A percentile compares a stretch with the other conserved stretches of the same genome.
These are phyloP conservation scores for Talaromyces wortmannii DNA, from an alignment of 495 filamentous ascomycete genomes.

Conservation along the genomic window DNA sequence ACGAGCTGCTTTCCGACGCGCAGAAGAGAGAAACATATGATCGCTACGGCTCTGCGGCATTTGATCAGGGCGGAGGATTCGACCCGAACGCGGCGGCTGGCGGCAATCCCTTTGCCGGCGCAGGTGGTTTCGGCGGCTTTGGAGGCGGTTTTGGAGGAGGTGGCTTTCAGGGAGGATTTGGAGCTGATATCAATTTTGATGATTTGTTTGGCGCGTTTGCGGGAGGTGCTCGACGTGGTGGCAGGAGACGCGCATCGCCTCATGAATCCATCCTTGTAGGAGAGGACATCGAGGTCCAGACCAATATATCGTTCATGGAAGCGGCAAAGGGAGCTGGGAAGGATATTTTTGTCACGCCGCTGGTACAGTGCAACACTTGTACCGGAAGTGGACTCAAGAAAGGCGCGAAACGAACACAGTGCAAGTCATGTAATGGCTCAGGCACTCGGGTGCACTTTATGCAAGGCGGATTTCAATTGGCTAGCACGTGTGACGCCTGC, in stretches of 20 bases:
- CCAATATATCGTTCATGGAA: conserved; percentile 90
- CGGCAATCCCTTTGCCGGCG: conserved; percentile 56
- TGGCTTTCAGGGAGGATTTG: conserved; percentile 56
- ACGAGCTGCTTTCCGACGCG: conserved; percentile 85
- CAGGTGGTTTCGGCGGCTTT: conserved; percentile 44
- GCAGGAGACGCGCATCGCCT: conserved; percentile 46
- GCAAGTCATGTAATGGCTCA: conserved; percentile 76
- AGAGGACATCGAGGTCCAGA: conserved; percentile 90
- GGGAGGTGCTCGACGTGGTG: conserved; percentile 51
- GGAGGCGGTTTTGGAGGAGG: conserved; percentile 47
- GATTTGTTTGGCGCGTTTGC: conserved; percentile 88
- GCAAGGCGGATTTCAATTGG: conserved; percentile 92
- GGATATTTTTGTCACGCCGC: conserved; percentile 69
- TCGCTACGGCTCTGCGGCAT: conserved; percentile 79
- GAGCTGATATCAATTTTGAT: conserved; percentile 83
- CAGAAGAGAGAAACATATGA: conserved; percentile 91
- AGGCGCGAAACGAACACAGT: conserved; percentile 63
- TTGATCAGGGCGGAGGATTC: conserved; percentile 69
- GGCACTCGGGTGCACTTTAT: conserved; percentile 83
- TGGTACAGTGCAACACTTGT: conserved; percentile 75
- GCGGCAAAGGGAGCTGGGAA: conserved; percentile 82
- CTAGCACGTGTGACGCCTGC: conserved; percentile 77
- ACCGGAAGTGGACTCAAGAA: conserved; percentile 76
- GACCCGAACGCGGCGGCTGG: conserved; percentile 61
- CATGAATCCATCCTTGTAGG: conserved; percentile 74